Evolutionary conservation across 2,329 filamentous ascomycete species (phyloP).

Genomic region (Coniochaeta sp.): DNA sequence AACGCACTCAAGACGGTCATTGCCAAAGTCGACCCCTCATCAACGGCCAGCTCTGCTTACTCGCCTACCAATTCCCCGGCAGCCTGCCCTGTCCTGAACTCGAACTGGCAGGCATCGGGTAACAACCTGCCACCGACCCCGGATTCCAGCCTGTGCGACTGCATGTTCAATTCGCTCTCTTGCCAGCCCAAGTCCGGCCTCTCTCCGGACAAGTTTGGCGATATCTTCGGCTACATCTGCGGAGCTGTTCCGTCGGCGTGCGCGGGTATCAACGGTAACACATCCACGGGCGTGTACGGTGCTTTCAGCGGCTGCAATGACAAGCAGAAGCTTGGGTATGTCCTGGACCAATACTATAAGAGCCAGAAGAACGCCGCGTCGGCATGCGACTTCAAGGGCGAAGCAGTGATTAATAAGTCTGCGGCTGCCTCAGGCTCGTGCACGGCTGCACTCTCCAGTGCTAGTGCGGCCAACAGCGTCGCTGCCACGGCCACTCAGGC

Average conservation of each 20-base stretch:
- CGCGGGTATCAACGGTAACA: slow-evolving; percentile 60
- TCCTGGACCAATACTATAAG: slow-evolving; percentile 66
- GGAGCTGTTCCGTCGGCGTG: slow-evolving; percentile 50
- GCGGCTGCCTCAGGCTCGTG: slow-evolving; percentile 44
- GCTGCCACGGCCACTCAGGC: slow-evolving; percentile 37
- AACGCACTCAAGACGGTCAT: slow-evolving; percentile 63
- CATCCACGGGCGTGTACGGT: slow-evolving; percentile 62
- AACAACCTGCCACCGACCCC: slow-evolving; percentile 72
- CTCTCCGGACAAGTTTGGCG: slow-evolving; percentile 49
- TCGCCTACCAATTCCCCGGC: slow-evolving; percentile 62
- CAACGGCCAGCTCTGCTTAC: slow-evolving; percentile 62
- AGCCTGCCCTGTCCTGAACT: slow-evolving; percentile 60
- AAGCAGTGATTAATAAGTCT: slow-evolving; percentile 47
- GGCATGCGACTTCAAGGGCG: slow-evolving; percentile 66
- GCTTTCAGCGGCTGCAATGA: slow-evolving; percentile 70
- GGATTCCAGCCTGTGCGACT: slow-evolving; percentile 71
- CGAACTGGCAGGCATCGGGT: slow-evolving; percentile 60
- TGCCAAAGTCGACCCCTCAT: slow-evolving; percentile 56
- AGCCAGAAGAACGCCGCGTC: slow-evolving; percentile 40
- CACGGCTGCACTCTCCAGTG: slow-evolving; percentile 50
- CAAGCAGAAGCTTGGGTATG: slow-evolving; percentile 64
- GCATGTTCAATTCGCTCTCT: slow-evolving; percentile 69
- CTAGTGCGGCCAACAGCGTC: slow-evolving; percentile 46
- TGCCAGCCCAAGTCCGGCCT: slow-evolving; percentile 60
- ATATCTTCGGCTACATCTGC: slow-evolving; percentile 71